Conservation (phyloP, 352 stramenopile genomes). For the Globisporangium alternatum region DNA sequence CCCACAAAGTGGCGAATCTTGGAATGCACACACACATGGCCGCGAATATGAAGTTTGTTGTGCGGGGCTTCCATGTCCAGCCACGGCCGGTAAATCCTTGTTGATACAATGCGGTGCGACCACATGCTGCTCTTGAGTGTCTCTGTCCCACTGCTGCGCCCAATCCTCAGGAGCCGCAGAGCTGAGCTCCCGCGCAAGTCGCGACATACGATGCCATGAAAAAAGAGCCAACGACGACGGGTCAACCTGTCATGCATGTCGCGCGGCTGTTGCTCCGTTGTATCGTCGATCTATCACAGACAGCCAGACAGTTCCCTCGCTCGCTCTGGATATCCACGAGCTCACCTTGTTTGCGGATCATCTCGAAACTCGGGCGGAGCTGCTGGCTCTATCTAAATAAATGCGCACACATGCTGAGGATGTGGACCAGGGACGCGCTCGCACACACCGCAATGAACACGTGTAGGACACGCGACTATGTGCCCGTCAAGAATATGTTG, state of each 20-base stretch:
- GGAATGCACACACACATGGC: too few species aligned
- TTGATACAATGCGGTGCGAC: too few species aligned
- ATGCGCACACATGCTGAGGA: too few species aligned
- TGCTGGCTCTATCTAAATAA: neutral
- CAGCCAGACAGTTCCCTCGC: neutral
- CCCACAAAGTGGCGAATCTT: too few species aligned
- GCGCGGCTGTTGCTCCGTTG: neutral
- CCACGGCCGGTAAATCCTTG: too few species aligned
- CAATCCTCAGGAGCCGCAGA: conserved; percentile 4
- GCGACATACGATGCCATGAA: conserved; percentile 2
- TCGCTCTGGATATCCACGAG: neutral
- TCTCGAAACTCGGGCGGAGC: neutral
- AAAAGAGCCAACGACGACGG: neutral
- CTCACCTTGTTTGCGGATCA: conserved; percentile 1
- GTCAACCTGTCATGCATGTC: neutral
- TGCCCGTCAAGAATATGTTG: too few species aligned
- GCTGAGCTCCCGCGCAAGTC: neutral
- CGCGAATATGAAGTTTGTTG: too few species aligned
- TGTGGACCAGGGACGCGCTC: too few species aligned
- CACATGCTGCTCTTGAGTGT: neutral
- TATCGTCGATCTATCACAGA: neutral
- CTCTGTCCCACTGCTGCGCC: neutral
- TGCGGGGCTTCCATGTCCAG: too few species aligned
- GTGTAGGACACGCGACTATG: too few species aligned
- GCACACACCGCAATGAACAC: neutral